These are phyloP conservation scores for Creolimax fragrantissima DNA, from an alignment of 78 protist species.

Conservation along the genomic window DNA sequence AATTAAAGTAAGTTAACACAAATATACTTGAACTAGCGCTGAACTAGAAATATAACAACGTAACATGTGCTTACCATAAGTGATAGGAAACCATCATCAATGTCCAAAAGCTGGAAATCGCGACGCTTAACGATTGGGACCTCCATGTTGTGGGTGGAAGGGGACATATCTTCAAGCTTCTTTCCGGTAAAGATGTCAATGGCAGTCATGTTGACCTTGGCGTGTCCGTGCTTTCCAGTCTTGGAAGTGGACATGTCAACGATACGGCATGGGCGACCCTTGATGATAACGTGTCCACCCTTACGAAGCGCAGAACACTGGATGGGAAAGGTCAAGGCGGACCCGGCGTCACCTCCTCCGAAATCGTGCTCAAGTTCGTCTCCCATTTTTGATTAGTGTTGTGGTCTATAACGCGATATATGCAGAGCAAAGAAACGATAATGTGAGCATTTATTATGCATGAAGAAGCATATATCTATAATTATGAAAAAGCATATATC, in stretches of 20 bases:
- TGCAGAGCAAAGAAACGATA: neutral
- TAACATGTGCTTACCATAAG: slow-evolving; percentile 30
- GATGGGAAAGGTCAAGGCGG: slow-evolving; percentile 45
- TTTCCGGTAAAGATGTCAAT: slow-evolving; percentile 93
- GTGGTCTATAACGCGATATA: neutral
- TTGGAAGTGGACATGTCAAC: slow-evolving; percentile 80
- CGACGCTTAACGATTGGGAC: slow-evolving; percentile 75
- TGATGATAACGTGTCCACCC: slow-evolving; percentile 55
- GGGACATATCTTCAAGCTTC: slow-evolving; percentile 86
- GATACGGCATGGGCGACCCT: slow-evolving; percentile 79
- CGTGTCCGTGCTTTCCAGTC: slow-evolving; percentile 99
- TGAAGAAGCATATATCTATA: no score
- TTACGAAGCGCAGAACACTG: slow-evolving; percentile 64
- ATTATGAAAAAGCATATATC: no score
- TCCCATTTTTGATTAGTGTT: neutral
- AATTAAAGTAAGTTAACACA: no score
- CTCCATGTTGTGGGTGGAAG: slow-evolving; percentile 90
- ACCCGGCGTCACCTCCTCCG: slow-evolving; percentile 3
- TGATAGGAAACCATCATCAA: slow-evolving; percentile 51
- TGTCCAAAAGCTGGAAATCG: slow-evolving; percentile 66
- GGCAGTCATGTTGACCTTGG: slow-evolving; percentile 86
- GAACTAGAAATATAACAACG: neutral
- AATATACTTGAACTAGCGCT: neutral
- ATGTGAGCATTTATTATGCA: no score
- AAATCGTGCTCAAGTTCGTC: slow-evolving; percentile 17